Percentiles rank a stretch among this genome's conserved stretches.
Conservation (phyloP, 2,329 filamentous ascomycete genomes). For the Ophiostoma novo-ulmi region DNA sequence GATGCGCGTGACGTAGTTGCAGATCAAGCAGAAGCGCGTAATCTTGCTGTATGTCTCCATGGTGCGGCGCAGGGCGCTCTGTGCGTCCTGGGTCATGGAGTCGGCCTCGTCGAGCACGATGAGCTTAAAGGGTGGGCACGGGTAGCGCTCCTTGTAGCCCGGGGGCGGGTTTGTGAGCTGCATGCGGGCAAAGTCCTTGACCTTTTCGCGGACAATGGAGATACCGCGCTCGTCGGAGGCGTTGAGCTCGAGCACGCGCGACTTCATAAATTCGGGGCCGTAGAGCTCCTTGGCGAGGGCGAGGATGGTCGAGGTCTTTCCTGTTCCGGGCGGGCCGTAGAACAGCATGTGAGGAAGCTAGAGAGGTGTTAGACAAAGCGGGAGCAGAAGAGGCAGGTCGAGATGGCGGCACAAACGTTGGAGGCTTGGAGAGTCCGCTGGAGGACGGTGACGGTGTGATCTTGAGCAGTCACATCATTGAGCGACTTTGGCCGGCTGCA, state of each 20-base stretch:
- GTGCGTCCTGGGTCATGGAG: constrained; percentile 97
- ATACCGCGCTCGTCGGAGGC: constrained; percentile 98
- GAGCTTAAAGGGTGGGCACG: constrained; percentile 97
- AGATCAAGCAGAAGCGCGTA: constrained; percentile 94
- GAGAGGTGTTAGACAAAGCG: not conserved
- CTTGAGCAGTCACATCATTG: constrained; percentile 92
- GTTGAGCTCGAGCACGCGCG: constrained; percentile 96
- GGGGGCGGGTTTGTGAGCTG: constrained; percentile 79
- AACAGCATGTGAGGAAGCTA: constrained; percentile 98
- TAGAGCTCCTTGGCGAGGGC: constrained; percentile 96
- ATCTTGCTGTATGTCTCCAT: constrained; percentile 99
- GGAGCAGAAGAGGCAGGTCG: not conserved
- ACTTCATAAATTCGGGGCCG: constrained; percentile 86
- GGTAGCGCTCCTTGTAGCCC: constrained; percentile 66
- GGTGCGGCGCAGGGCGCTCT: constrained; percentile 83
- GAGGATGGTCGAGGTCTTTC: constrained; percentile 96
- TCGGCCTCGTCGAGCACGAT: constrained; percentile 98
- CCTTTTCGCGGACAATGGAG: constrained; percentile 91
- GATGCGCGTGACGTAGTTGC: constrained; percentile 97
- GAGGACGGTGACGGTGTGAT: constrained; percentile 91
- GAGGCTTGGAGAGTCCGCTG: constrained; percentile 89
- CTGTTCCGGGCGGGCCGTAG: constrained; percentile 94
- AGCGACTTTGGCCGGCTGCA: constrained; percentile 84
- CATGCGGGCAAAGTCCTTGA: constrained; percentile 96
- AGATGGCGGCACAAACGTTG: constrained; percentile 56